Evolutionary conservation across 2,329 filamentous ascomycete genomes (phyloP).

Genomic region (Curvularia spicifera): DNA sequence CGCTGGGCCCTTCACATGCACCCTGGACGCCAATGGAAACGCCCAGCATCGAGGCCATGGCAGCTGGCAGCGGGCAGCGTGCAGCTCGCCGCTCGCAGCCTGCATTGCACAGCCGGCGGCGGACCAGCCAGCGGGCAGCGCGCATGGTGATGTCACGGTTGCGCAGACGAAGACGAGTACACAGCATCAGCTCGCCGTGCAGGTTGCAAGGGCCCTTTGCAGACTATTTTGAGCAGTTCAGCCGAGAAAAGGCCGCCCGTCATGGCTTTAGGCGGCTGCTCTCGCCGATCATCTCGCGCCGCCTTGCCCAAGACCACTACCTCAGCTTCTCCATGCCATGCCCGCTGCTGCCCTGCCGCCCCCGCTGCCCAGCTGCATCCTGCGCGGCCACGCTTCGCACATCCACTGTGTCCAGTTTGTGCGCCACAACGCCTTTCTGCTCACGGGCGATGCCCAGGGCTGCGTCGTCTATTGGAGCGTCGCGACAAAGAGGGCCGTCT

Average conservation of each 20-base stretch:
- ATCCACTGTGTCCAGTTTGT: conserved; percentile 80
- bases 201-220: background rate
- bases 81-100: no score
- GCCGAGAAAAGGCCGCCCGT: conserved; percentile 10
- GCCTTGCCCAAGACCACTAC: conserved; percentile 35
- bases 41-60: background rate
- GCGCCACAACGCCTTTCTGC: conserved; percentile 73
- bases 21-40: background rate
- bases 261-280: conserved; percentile 8
- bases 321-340: conserved; percentile 36
- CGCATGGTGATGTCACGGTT: background rate
- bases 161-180: background rate
- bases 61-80: background rate
- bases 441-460: conserved; percentile 88
- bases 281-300: conserved; percentile 39
- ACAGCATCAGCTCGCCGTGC: background rate
- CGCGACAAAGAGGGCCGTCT: conserved; percentile 77
- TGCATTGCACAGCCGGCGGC: background rate
- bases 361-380: conserved; percentile 69
- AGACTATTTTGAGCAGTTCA: background rate
- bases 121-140: background rate
- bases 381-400: conserved; percentile 83
- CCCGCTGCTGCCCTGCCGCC: conserved; percentile 50
- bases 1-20: background rate
- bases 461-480: conserved; percentile 88